Conservation (phyloP, 139 green algal genomes). For the Choricystis sp. region DNA sequence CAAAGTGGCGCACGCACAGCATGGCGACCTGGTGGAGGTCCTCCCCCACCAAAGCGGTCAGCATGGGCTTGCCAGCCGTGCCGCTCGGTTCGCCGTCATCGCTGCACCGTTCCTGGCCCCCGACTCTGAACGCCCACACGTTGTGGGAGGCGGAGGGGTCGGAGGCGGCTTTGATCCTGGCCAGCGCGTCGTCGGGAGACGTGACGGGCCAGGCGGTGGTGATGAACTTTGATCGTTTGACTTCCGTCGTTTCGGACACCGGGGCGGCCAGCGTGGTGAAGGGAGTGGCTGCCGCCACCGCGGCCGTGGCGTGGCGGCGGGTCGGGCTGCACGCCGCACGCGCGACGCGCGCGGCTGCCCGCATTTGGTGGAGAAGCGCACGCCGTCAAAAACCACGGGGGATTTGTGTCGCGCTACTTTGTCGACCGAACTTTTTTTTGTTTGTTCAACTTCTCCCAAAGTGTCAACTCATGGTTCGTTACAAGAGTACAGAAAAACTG, state of each 20-base stretch:
- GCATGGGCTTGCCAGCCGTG: slow-evolving; percentile 66
- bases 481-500: too few relatives aligned
- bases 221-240: slow-evolving; percentile 59
- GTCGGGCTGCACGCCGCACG: not conserved
- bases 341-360: too few relatives aligned
- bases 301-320: not conserved
- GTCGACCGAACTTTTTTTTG: too few relatives aligned
- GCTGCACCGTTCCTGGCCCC: slow-evolving; percentile 22
- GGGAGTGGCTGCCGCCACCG: not conserved
- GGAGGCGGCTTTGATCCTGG: slow-evolving; percentile 16
- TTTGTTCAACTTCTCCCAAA: too few relatives aligned
- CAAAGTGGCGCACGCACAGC: slow-evolving; percentile 64
- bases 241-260: slow-evolving; percentile 11
- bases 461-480: too few relatives aligned
- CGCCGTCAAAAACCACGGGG: too few relatives aligned
- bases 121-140: slow-evolving; percentile 48
- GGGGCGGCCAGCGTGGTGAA: slow-evolving; percentile 6
- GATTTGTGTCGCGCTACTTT: too few relatives aligned
- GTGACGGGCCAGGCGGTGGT: slow-evolving; percentile 42
- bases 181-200: slow-evolving; percentile 25
- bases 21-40: slow-evolving; percentile 45
- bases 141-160: slow-evolving; percentile 58
- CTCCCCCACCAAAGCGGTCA: slow-evolving; percentile 58
- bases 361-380: too few relatives aligned
- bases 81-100: slow-evolving; percentile 79